Percentiles rank a stretch among this genome's conserved stretches.
Conservation (phyloP, 345 rosid species). For the Citrus sp. region DNA sequence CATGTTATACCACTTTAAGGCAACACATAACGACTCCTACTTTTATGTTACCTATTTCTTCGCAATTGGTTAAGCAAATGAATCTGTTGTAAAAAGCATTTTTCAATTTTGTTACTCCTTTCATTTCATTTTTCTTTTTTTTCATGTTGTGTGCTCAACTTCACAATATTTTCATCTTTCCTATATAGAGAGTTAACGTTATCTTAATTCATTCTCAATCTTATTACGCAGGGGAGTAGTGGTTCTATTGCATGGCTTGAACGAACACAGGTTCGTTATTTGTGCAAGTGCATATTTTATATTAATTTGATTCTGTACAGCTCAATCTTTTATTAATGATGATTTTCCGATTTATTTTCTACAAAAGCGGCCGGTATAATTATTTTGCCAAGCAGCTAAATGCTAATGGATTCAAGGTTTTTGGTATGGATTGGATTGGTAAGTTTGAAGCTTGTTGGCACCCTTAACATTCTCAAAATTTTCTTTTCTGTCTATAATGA, state of each 20-base stretch:
- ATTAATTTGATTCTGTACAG: background rate
- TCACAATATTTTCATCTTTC: background rate
- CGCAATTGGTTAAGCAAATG: background rate
- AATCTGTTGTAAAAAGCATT: background rate
- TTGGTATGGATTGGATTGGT: slow-evolving; percentile 97
- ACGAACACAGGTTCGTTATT: slow-evolving; percentile 79
- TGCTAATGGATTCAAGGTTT: slow-evolving; percentile 80
- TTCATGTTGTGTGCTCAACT: background rate
- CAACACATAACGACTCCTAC: background rate
- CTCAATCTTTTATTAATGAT: background rate
- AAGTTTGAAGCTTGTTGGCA: slow-evolving; percentile 19
- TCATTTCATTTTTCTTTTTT: background rate
- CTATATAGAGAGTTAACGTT: background rate
- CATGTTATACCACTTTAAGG: background rate
- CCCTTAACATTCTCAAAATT: background rate
- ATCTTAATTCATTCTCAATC: background rate
- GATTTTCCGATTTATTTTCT: background rate
- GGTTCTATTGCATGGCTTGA: slow-evolving; percentile 80
- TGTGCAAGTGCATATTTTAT: background rate
- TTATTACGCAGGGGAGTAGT: slow-evolving; percentile 67
- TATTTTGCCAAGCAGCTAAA: slow-evolving; percentile 83
- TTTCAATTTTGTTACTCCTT: background rate
- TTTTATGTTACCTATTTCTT: background rate
- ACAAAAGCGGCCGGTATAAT: slow-evolving; percentile 74
- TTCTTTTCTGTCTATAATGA: background rate